Base-by-base conservation (phyloP, 2,329 filamentous ascomycete genomes). In the Aspergillus quadrilineatus region DNA sequence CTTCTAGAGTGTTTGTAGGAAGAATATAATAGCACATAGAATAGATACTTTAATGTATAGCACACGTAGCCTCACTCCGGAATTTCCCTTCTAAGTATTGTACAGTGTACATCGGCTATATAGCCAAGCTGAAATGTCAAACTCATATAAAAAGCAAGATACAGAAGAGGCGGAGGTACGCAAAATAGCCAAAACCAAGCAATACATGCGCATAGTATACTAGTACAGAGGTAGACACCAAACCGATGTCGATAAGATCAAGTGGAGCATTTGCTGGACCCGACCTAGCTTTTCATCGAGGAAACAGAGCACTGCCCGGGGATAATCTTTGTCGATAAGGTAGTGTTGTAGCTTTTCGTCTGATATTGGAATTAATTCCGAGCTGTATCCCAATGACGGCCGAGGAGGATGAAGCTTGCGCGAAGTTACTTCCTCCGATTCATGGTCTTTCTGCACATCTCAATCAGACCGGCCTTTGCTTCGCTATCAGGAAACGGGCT, bases 401-500 rank as follows among this genome's bases (percentile, higher is more conserved):
- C 17, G 34, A 12, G n/a, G 34, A 12, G 22, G 17, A 28, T 22
- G 15, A 28, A 22, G 17, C 12, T 17, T 4, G 7, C 26, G 15
- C 28, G 12, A 26, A 10, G 3, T 32, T 69, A 97, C 76, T 96
- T 97, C 73, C 91, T 83, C 68, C 93, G 84, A 76, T 91, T 88
- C 79, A 96, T 85, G 14, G 92, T 92, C 79, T 96, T 97, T 66
- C 88, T 84, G 64, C 92, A 95, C 90, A 97, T 97, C 69, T 97
- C 91, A 45, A 96, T 80, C 41, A 99, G 80, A 0, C 93, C 93
- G 30, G 89, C 84, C 79, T 96, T 97, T 57, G 94, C 94, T 63
- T 97, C 93, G 72, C 92, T 93, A n/a, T 92, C 88, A 6, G 94
- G 94, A 74, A 99, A 96, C 45, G 79, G 77, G 61, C 83, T 82